Evolutionary conservation across 208 protist genomes (phyloP).

Genomic region (Crithidia fasciculata): DNA sequence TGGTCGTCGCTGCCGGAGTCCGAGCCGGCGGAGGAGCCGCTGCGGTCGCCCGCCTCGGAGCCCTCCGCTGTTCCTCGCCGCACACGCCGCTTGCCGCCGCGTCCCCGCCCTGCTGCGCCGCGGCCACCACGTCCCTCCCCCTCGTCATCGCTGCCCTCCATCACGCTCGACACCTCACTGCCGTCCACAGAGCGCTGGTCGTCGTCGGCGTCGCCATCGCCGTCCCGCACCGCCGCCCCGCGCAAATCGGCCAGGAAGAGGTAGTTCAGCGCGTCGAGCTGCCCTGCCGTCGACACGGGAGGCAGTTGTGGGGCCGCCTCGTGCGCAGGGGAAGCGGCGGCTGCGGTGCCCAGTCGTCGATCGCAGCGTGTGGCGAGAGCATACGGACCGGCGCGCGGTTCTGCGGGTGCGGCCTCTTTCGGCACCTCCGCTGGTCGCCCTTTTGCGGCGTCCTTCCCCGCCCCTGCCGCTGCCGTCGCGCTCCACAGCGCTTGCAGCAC

Average conservation of each 20-base stretch:
- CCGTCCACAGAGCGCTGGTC: slow-evolving; percentile 10
- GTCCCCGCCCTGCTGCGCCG: background rate
- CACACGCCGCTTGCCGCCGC: no score
- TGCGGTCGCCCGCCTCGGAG: slow-evolving; percentile 37
- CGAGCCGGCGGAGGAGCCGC: slow-evolving; percentile 14
- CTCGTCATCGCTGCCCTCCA: slow-evolving; percentile 24
- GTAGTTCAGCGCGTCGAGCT: slow-evolving; percentile 33
- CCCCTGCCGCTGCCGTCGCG: slow-evolving; percentile 29
- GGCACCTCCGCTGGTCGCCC: background rate
- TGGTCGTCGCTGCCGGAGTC: slow-evolving; percentile 36
- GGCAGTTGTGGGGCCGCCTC: background rate
- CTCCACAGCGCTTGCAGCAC: slow-evolving; percentile 27
- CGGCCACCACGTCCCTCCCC: slow-evolving; percentile 1
- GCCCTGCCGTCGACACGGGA: slow-evolving; percentile 18
- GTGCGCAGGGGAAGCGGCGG: background rate
- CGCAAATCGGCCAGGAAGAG: slow-evolving; percentile 29
- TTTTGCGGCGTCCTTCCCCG: slow-evolving; percentile 23
- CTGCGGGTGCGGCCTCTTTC: background rate
- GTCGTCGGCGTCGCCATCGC: slow-evolving; percentile 21
- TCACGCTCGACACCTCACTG: slow-evolving; percentile 14
- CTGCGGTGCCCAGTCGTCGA: slow-evolving; percentile 32
- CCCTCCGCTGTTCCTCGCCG: slow-evolving; percentile 1
- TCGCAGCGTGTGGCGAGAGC: slow-evolving; percentile 58
- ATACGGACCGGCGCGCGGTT: slow-evolving; percentile 57
- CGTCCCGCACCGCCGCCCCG: background rate